A percentile compares a stretch with the other conserved stretches of the same genome.
These are phyloP conservation scores for Paramyrothecium sp. DNA, from an alignment of 2,329 filamentous ascomycete species.

Conservation along the genomic window DNA sequence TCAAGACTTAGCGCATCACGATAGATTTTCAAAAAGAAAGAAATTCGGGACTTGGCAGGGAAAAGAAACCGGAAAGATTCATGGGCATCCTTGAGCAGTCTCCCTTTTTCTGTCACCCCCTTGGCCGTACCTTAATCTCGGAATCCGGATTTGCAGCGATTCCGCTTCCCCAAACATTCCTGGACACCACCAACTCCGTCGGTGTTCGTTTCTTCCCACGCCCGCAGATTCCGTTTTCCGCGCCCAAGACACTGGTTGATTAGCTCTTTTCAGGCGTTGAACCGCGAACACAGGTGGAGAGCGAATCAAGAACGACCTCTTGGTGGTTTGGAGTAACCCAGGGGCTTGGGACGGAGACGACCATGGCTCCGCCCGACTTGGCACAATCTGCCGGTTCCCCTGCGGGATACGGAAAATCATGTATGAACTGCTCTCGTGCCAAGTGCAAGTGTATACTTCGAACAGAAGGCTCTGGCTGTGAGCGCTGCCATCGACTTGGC, in stretches of 20 bases:
- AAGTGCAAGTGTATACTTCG: conserved; percentile 49
- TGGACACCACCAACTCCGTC: not conserved
- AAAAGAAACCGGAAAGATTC: no score
- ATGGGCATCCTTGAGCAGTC: no score
- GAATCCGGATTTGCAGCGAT: not conserved
- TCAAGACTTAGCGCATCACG: no score
- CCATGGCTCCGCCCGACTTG: conserved; percentile 19
- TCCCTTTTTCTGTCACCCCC: no score
- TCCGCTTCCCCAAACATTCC: not conserved
- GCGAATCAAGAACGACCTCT: not conserved
- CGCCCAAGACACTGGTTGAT: no score
- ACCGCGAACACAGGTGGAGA: no score
- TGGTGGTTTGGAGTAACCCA: conserved; percentile 1
- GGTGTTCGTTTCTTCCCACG: not conserved
- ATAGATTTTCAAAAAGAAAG: no score
- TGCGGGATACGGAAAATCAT: conserved; percentile 42
- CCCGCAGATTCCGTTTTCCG: no score
- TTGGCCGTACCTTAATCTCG: not conserved
- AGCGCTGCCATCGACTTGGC: conserved; percentile 42
- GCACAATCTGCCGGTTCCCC: conserved; percentile 20
- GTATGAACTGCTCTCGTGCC: conserved; percentile 44
- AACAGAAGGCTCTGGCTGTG: conserved; percentile 28
- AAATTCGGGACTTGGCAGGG: no score
- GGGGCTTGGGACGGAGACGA: not conserved
- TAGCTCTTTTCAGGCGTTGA: no score